Evolutionary conservation across 176 grass and related monocot species (phyloP).

Genomic region (Ampelocalamus luodianensis): DNA sequence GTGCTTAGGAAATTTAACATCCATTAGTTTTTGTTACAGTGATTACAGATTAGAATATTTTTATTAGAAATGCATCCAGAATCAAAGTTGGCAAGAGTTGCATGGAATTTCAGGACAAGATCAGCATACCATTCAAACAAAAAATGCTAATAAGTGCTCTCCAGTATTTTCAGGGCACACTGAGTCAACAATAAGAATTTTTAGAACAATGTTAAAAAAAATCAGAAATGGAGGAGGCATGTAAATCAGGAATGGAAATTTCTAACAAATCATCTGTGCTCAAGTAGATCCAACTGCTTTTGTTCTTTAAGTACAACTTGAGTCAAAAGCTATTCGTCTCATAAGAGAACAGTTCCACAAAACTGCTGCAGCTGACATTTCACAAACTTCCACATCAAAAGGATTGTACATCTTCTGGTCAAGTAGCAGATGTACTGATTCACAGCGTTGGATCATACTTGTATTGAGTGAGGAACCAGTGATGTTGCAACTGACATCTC

Average conservation of each 20-base stretch:
- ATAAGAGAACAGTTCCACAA: slow-evolving; percentile 7
- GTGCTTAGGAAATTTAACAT: slow-evolving; percentile 49
- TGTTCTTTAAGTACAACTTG: slow-evolving; percentile 26
- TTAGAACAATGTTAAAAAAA: background rate
- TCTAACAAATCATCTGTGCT: background rate
- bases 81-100: background rate
- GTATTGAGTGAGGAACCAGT: background rate
- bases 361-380: background rate
- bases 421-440: background rate
- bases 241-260: background rate
- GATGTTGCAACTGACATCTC: slow-evolving; percentile 8
- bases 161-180: slow-evolving; percentile 28
- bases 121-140: background rate
- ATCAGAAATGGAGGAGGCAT: background rate
- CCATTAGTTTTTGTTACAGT: slow-evolving; percentile 34
- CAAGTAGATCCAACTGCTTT: background rate
- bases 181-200: background rate
- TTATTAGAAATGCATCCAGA: background rate
- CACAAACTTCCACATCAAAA: slow-evolving; percentile 29
- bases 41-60: slow-evolving; percentile 9
- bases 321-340: slow-evolving; percentile 10
- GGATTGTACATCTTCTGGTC: slow-evolving; percentile 6
- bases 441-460: slow-evolving; percentile 14
- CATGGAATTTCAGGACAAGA: slow-evolving; percentile 14
- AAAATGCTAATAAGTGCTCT: background rate